Evolutionary conservation across 345 rosid genomes (phyloP), one percentile per base, ranked within the genome.

Genomic region (Camelina hispida): DNA sequence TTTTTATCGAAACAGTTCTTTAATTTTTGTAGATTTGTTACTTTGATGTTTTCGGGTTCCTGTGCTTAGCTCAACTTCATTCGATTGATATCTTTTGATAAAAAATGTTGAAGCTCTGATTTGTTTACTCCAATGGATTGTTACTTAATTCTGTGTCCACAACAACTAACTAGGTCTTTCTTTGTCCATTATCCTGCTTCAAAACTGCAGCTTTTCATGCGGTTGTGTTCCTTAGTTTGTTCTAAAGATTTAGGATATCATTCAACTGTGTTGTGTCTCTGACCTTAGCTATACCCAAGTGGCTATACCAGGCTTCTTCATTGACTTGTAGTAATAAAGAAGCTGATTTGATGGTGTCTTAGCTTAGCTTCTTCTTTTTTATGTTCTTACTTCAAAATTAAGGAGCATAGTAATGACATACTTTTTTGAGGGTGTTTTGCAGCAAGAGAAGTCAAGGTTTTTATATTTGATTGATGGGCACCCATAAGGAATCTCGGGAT

Each of bases 401-500:
- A 28, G 28, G 58, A 66, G 18, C 32, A 50, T 34, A 20, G 7
- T 30, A 51, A 12, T 13, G 9, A 61, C 9, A 40, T 28, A 34
- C 9, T 34, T 48, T 30, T 30, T 18, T 5, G 30, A 5, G 25
- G 46, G 48, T 46, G 35, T 44, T 64, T 65, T 73, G 65, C 50
- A 73, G 71, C n/a, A 64, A 46, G 30, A 28, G 30, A 28, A 4
- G 30, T 28, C 7, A 25, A 25, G 52, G 38, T 15, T 43, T 43
- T 16, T 4, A 22, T 44, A 72, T 70, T 28, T 25, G 60, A 71
- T 23, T 17, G 43, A 85, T 90, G 96, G 89, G 85, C 22, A 83
- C 88, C 15, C 88, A 87, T 23, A 86, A 85, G 76, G 82, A 87
- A 6, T 75, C 88, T 28, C 73, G 85, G 52, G 89, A 86, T 69